Evolutionary conservation across 108 stramenopile species (phyloP).

Genomic region (Cylindrotheca fusiformis): DNA sequence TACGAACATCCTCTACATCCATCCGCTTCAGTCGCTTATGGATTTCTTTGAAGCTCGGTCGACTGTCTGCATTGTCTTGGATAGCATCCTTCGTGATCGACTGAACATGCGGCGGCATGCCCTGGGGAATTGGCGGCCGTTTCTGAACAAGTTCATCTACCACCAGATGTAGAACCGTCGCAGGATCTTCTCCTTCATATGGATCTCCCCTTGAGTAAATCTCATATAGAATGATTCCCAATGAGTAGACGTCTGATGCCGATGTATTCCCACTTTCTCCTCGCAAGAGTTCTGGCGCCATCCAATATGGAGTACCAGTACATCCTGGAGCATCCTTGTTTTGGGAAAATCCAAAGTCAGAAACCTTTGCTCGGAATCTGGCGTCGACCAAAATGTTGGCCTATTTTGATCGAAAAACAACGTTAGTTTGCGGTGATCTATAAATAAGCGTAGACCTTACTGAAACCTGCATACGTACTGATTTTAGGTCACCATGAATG

Average conservation of each 20-base stretch:
- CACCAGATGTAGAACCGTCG: slow-evolving; percentile 9
- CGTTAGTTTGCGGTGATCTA: no score
- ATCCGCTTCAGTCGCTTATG: slow-evolving; percentile 2
- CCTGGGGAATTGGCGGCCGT: slow-evolving; percentile 19
- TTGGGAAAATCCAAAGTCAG: slow-evolving; percentile 44
- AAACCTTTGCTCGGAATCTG: slow-evolving; percentile 50
- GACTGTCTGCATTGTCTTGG: background rate
- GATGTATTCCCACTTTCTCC: slow-evolving; percentile 38
- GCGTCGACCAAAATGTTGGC: slow-evolving; percentile 42
- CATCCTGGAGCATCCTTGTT: slow-evolving; percentile 2
- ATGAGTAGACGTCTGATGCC: slow-evolving; percentile 51
- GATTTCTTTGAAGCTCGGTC: slow-evolving; percentile 24
- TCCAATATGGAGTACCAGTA: slow-evolving; percentile 72
- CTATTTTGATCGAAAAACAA: no score
- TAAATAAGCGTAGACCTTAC: no score
- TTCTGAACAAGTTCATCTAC: slow-evolving; percentile 13
- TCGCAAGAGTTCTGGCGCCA: slow-evolving; percentile 81
- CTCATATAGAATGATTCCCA: slow-evolving; percentile 59
- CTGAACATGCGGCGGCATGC: slow-evolving; percentile 1
- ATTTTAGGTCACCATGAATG: slow-evolving; percentile 42
- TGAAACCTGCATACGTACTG: slow-evolving; percentile 40
- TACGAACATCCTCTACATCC: no score
- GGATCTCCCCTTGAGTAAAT: slow-evolving; percentile 45
- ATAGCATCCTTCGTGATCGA: slow-evolving; percentile 21
- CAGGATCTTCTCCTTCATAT: slow-evolving; percentile 44